Evolutionary conservation across 768 basidiomycete genomes (phyloP), one percentile per base, ranked within the genome.

Genomic region (Cystofilobasidium capitatum): DNA sequence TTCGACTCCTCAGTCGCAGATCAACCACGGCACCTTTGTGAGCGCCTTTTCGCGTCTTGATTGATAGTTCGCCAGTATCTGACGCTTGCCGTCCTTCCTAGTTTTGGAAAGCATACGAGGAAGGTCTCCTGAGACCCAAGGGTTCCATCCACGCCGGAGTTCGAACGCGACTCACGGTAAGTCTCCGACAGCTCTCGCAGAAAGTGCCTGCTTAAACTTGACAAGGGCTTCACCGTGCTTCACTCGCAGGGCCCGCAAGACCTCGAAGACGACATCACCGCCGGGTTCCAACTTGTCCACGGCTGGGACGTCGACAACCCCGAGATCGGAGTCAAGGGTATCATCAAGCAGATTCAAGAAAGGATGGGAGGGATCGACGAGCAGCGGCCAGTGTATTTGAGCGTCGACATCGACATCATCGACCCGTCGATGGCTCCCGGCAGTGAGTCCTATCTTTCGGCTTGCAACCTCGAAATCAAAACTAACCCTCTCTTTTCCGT

Each of bases 131-230:
- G 81, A 77, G 82, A 39, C 85, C 86, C 17, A 72, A 70, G 68
- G 82, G 83, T 45, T 82, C 87, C 69, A 84, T 93, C 33, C 91
- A 93, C 74, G 91, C 86, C 12, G 90, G 91, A 5, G 87, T 93
- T 69, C 81, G 90, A 51, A 88, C 87, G 77, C 88, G 88, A 72
- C 79, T 92, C 51, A 76, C 72, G 29, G 84, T 83, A 66, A 70
- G 81, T 76, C 42, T 58, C 2, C 13, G 5, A 7, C 17, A 37
- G 8, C 40, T 77, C 77, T 68, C 51, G n/a, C n/a, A n/a, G n/a
- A n/a, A n/a, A n/a, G 70, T 59, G 40, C 64, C 35, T 60, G 39
- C 31, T 54, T 16, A 39, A 24, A 31, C 16, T 20, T 20, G 26
- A 22, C 54, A 22, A 29, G 9, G 20, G 16, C 40, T 47, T 55